phyloP scores from a whole-genome alignment of 139 green algal genomes.

The Micractinium conductrix region DNA sequence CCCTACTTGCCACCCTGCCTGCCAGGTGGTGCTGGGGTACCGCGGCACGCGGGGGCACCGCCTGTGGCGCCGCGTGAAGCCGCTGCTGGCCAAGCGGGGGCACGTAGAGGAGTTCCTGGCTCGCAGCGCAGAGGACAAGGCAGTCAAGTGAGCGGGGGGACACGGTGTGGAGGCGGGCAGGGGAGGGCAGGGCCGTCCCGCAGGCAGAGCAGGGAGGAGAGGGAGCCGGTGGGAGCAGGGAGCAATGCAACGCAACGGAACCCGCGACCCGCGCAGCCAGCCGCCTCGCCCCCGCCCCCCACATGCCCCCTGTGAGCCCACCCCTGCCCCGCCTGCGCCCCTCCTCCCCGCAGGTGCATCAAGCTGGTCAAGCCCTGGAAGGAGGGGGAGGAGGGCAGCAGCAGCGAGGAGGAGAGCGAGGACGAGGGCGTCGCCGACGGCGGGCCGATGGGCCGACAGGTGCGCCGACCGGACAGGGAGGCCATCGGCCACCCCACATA shows the following conservation, averaged over 20 bases:
- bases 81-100: constrained; percentile 41
- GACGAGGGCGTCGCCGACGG: neutral
- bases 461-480: too few relatives aligned
- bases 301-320: too few relatives aligned
- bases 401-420: neutral
- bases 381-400: neutral
- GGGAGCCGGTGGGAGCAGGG: too few relatives aligned
- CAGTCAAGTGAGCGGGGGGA: constrained; percentile 26
- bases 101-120: constrained; percentile 49
- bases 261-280: too few relatives aligned
- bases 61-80: constrained; percentile 55
- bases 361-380: constrained; percentile 37
- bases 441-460: neutral
- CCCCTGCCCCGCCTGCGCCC: too few relatives aligned
- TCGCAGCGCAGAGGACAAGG: constrained; percentile 24
- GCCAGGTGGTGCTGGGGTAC: constrained; percentile 47
- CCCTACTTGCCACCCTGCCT: neutral
- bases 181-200: too few relatives aligned
- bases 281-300: too few relatives aligned
- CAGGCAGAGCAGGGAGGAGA: too few relatives aligned
- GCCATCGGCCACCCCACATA: too few relatives aligned
- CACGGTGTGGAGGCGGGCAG: too few relatives aligned
- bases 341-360: constrained; percentile 15
- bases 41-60: constrained; percentile 46
- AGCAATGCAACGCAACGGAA: too few relatives aligned